Evolutionary conservation across 2,329 filamentous ascomycete genomes (phyloP).

Genomic region (Didymella sp.): DNA sequence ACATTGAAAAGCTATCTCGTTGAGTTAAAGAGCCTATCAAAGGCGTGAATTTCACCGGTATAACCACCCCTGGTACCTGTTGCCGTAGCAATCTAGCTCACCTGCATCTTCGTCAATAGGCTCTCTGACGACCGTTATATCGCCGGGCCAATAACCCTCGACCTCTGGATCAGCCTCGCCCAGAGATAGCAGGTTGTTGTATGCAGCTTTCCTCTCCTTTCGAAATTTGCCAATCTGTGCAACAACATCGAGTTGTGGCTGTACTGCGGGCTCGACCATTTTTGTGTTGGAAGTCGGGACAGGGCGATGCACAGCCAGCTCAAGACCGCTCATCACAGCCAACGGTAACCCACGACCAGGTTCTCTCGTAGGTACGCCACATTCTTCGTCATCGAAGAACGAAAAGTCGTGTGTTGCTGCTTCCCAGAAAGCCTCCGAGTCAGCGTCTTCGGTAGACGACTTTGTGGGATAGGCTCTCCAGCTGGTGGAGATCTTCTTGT

Average conservation of each 20-base stretch:
- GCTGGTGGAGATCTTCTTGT: conserved; percentile 52
- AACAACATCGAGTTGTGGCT: conserved; percentile 56
- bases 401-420: conserved; percentile 67
- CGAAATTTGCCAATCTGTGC: conserved; percentile 62
- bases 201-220: conserved; percentile 59
- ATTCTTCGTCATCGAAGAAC: conserved; percentile 66
- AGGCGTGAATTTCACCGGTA: conserved; percentile 55
- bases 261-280: conserved; percentile 18
- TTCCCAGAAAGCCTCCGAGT: conserved; percentile 66
- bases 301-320: conserved; percentile 33
- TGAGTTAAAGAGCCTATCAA: neutral
- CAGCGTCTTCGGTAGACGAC: conserved; percentile 65
- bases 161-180: conserved; percentile 49
- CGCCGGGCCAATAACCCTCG: conserved; percentile 66
- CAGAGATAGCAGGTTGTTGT: conserved; percentile 47
- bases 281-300: conserved; percentile 19
- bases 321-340: conserved; percentile 55
- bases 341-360: conserved; percentile 55
- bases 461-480: conserved; percentile 56
- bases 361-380: conserved; percentile 57
- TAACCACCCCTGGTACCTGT: conserved; percentile 60
- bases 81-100: conserved; percentile 59
- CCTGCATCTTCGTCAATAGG: conserved; percentile 51
- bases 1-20: neutral
- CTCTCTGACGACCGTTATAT: conserved; percentile 63